Percentiles rank a stretch among this genome's conserved stretches.
Evolutionary conservation across 1,284 basidiomycete species (phyloP).

Genomic region (Trametes pubescens): DNA sequence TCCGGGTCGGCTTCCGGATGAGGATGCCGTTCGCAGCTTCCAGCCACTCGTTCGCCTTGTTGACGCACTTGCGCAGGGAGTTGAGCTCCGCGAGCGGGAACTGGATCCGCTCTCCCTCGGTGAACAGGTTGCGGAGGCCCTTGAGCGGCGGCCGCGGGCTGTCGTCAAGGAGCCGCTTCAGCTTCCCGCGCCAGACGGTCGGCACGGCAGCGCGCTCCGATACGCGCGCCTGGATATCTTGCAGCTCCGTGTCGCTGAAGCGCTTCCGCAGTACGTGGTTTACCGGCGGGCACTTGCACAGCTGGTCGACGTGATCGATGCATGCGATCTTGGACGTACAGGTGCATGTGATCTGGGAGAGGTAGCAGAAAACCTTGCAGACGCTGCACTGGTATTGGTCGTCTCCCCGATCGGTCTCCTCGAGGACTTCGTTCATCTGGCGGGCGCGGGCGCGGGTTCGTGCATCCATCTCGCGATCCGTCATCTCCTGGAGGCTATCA

Average conservation of each 20-base stretch:
- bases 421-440: slow-evolving; percentile 73
- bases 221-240: slow-evolving; percentile 71
- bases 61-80: slow-evolving; percentile 81
- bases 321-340: slow-evolving; percentile 86
- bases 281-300: slow-evolving; percentile 74
- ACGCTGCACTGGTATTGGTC: slow-evolving; percentile 94
- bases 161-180: slow-evolving; percentile 73
- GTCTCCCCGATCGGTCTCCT: slow-evolving; percentile 86
- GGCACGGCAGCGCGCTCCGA: slow-evolving; percentile 80
- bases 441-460: slow-evolving; percentile 68
- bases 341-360: slow-evolving; percentile 88
- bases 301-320: slow-evolving; percentile 81
- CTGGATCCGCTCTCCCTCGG: slow-evolving; percentile 89
- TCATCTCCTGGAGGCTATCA: slow-evolving; percentile 89
- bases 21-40: slow-evolving; percentile 77
- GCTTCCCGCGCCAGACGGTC: slow-evolving; percentile 76
- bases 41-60: slow-evolving; percentile 85
- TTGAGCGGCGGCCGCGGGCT: slow-evolving; percentile 78
- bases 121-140: slow-evolving; percentile 77
- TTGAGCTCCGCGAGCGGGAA: slow-evolving; percentile 77
- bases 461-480: slow-evolving; percentile 79
- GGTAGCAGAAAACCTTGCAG: slow-evolving; percentile 96
- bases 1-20: slow-evolving; percentile 75
- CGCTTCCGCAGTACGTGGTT: slow-evolving; percentile 80
- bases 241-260: slow-evolving; percentile 83